Percentiles rank a stretch among this genome's conserved stretches.
Evolutionary conservation across 2,329 filamentous ascomycete species (phyloP).

Genomic region (Diplocarpon rosae): DNA sequence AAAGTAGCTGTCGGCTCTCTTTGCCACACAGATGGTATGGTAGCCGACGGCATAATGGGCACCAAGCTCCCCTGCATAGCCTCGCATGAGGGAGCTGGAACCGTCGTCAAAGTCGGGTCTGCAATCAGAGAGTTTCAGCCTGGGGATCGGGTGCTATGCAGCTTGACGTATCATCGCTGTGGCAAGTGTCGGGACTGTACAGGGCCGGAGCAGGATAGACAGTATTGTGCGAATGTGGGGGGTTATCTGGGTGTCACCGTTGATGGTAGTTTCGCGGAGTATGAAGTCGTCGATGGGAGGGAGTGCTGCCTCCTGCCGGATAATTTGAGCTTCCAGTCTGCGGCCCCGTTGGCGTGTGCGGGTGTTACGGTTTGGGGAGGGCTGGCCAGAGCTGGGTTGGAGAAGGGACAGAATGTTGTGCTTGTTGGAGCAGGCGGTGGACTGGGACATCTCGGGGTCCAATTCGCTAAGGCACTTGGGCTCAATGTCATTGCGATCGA

Average conservation of each 20-base stretch:
- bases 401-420: slow-evolving; percentile 30
- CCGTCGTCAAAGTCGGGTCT: slow-evolving; percentile 26
- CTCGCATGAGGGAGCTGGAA: slow-evolving; percentile 30
- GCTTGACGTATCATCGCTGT: slow-evolving; percentile 41
- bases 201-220: slow-evolving; percentile 35
- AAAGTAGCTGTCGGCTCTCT: slow-evolving; percentile 42
- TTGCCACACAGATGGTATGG: slow-evolving; percentile 53
- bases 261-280: slow-evolving; percentile 48
- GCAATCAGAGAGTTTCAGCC: slow-evolving; percentile 23
- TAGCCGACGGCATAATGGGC: slow-evolving; percentile 37
- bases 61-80: slow-evolving; percentile 39
- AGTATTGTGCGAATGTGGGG: slow-evolving; percentile 39
- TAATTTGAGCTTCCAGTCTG: slow-evolving; percentile 36
- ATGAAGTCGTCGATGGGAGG: slow-evolving; percentile 38
- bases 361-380: slow-evolving; percentile 30
- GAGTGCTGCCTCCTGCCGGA: slow-evolving; percentile 37
- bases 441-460: slow-evolving; percentile 40
- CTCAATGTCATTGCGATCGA: slow-evolving; percentile 36
- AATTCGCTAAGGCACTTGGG: slow-evolving; percentile 39
- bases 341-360: slow-evolving; percentile 48
- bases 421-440: slow-evolving; percentile 41
- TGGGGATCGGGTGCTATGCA: slow-evolving; percentile 40
- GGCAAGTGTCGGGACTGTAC: slow-evolving; percentile 41
- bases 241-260: slow-evolving; percentile 38
- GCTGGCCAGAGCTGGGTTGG: slow-evolving; percentile 27